phyloP scores from a whole-genome alignment of 164 flowering plant genomes.

The Berberis vulgaris region DNA sequence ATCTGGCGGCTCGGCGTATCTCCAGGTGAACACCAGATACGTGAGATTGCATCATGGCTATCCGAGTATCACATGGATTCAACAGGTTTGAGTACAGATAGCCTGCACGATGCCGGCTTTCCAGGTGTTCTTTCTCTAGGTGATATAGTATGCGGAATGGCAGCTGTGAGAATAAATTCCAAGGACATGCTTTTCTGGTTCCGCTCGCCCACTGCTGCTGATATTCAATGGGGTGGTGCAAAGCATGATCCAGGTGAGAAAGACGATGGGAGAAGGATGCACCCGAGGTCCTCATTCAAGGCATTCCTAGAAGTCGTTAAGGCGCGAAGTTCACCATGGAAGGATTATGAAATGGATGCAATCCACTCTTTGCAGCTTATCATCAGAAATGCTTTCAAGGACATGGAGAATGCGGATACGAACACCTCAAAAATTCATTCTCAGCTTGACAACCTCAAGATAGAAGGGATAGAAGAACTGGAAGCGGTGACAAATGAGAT shows the following conservation, averaged over 20 bases:
- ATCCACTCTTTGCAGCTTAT: conserved; percentile 11
- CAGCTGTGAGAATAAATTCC: conserved; percentile 69
- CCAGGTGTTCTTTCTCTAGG: conserved; percentile 73
- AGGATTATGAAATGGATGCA: conserved; percentile 3
- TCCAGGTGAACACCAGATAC: conserved; percentile 60
- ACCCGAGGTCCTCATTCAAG: conserved; percentile 10
- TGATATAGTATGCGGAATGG: conserved; percentile 86
- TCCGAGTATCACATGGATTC: conserved; percentile 72
- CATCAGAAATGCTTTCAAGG: conserved; percentile 2
- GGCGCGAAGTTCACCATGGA: conserved; percentile 8
- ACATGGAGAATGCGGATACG: not conserved
- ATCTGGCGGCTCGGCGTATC: conserved; percentile 60
- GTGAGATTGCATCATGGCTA: conserved; percentile 62
- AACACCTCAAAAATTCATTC: not conserved
- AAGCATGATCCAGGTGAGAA: conserved; percentile 70
- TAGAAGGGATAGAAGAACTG: conserved; percentile 1
- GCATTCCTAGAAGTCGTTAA: conserved; percentile 12
- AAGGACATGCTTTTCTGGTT: conserved; percentile 91
- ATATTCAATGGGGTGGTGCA: conserved; percentile 94
- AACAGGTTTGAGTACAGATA: conserved; percentile 91
- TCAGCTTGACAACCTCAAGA: not conserved
- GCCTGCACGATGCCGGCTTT: conserved; percentile 80
- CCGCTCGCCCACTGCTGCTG: conserved; percentile 76
- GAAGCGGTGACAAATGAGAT: conserved; percentile 7
- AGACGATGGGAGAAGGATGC: conserved; percentile 10